phyloP scores from a whole-genome alignment of 1,284 basidiomycete genomes.

The Puccinia horiana region DNA sequence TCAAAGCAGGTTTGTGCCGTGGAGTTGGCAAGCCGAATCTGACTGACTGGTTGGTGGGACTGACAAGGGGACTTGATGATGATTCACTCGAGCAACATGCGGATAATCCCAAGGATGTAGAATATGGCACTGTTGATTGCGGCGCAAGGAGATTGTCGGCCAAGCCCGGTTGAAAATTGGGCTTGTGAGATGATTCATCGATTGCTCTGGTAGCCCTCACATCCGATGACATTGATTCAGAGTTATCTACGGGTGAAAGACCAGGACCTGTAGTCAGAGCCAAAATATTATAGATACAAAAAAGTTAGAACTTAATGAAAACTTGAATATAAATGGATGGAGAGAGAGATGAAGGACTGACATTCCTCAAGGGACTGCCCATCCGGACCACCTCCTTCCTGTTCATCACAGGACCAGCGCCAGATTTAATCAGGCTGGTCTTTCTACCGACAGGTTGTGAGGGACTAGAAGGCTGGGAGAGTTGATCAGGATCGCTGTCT shows the following conservation, averaged over 20 bases:
- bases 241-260: neutral
- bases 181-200: neutral
- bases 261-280: neutral
- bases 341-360: neutral
- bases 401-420: conserved; percentile 2
- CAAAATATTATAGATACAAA: neutral
- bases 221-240: neutral
- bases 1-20: conserved; percentile 30
- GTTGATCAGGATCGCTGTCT: neutral
- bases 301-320: neutral
- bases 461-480: neutral
- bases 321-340: too few relatives aligned
- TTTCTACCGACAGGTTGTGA: conserved; percentile 29
- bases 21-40: conserved; percentile 28
- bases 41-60: conserved; percentile 21
- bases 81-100: conserved; percentile 6
- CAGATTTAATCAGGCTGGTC: conserved; percentile 38
- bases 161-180: neutral
- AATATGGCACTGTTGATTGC: neutral
- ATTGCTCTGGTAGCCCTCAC: neutral
- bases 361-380: conserved; percentile 48
- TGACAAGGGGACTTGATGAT: conserved; percentile 15
- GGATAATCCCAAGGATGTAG: conserved; percentile 7
- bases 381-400: conserved; percentile 43
- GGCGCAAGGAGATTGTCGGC: conserved; percentile 4